Percentiles rank a stretch among this genome's conserved stretches.
Evolutionary conservation across 805 yeast genomes (phyloP).

Genomic region (Pichia kluyveri): DNA sequence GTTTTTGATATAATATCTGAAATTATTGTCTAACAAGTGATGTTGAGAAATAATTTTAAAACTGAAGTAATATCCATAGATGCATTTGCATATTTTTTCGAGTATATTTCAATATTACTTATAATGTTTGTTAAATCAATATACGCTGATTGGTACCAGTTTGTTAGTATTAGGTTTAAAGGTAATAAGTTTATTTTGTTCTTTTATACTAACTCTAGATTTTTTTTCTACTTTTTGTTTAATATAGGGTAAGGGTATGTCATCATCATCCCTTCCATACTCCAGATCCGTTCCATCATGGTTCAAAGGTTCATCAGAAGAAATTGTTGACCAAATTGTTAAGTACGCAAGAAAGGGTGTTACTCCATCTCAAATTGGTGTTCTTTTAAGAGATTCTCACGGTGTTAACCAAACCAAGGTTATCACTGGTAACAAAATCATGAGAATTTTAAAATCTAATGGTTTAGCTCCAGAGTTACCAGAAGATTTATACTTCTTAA

Average conservation of each 20-base stretch:
- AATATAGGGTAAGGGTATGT: conserved; percentile 94
- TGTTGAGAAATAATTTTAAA: neutral
- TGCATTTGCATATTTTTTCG: neutral
- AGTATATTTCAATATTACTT: neutral
- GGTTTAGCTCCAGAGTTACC: conserved; percentile 99
- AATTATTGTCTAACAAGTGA: neutral
- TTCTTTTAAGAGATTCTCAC: conserved; percentile 98
- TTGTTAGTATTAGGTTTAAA: conserved; percentile 24
- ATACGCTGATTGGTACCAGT: conserved; percentile 44
- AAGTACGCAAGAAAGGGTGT: conserved; percentile 99
- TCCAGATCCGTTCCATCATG: conserved; percentile 98
- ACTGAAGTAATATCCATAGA: neutral
- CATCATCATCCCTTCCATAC: conserved; percentile 98
- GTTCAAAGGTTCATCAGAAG: conserved; percentile 95
- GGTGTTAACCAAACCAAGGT: conserved; percentile 98
- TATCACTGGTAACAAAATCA: conserved; percentile 98
- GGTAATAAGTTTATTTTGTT: conserved; percentile 19
- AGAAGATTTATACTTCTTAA: conserved; percentile 98
- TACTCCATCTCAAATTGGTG: conserved; percentile 99
- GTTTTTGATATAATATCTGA: neutral
- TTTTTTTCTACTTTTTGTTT: conserved; percentile 10
- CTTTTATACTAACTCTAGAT: conserved; percentile 26
- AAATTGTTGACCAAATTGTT: conserved; percentile 95
- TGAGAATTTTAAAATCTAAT: conserved; percentile 97
- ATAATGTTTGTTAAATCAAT: neutral